phyloP scores from a whole-genome alignment of 345 rosid species.

The Populus euphratica region DNA sequence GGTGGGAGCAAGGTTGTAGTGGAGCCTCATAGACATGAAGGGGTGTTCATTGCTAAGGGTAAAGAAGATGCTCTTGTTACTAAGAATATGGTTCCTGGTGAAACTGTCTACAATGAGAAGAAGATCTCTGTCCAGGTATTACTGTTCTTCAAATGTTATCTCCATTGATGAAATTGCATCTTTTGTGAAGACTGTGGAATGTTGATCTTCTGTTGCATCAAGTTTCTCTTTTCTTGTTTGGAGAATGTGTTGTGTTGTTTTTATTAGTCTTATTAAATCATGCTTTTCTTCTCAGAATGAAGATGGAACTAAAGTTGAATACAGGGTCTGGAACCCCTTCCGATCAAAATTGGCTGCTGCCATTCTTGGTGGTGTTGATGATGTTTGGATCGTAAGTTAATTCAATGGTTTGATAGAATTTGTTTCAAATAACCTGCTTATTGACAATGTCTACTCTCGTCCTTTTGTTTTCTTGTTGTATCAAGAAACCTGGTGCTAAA shows the following conservation, averaged over 20 bases:
- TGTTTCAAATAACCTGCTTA: no score
- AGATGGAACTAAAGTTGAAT: constrained; percentile 88
- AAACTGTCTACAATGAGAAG: constrained; percentile 95
- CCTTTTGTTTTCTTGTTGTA: background rate
- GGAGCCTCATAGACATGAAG: constrained; percentile 85
- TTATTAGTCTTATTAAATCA: background rate
- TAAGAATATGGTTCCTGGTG: constrained; percentile 85
- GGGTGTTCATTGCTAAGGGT: constrained; percentile 86
- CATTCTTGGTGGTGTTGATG: constrained; percentile 94
- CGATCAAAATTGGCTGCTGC: constrained; percentile 97
- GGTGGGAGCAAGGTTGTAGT: constrained; percentile 84
- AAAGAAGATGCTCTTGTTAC: constrained; percentile 93
- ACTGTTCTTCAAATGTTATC: background rate
- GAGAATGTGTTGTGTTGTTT: background rate
- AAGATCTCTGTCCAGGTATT: constrained; percentile 77
- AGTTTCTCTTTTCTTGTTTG: background rate
- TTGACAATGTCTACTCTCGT: background rate
- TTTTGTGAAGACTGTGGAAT: background rate
- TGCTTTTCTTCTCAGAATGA: constrained; percentile 45
- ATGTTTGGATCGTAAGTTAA: constrained; percentile 80
- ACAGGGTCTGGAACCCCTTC: constrained; percentile 97
- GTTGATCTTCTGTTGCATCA: background rate
- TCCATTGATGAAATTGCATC: background rate
- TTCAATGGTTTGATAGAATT: no score
- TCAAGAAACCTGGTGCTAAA: constrained; percentile 89